Conservation (phyloP, 2,329 filamentous ascomycete species). For the Dothistroma septosporum region DNA sequence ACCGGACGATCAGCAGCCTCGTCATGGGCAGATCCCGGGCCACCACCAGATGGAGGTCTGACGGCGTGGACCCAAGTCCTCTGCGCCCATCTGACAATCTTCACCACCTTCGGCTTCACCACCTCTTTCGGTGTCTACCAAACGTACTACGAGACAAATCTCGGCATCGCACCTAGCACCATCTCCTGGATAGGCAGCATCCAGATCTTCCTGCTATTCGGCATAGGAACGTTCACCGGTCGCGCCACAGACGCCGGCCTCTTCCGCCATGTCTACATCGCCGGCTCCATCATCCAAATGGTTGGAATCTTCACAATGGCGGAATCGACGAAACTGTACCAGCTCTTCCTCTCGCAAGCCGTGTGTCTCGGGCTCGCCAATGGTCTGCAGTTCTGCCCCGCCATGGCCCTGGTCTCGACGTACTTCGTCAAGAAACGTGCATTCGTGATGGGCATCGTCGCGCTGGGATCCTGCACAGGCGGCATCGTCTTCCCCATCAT, state of each 20-base stretch:
- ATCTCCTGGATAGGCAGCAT: slow-evolving; percentile 54
- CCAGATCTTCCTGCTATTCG: slow-evolving; percentile 51
- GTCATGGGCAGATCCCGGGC: slow-evolving; percentile 33
- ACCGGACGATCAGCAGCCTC: slow-evolving; percentile 27
- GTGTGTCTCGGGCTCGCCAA: slow-evolving; percentile 53
- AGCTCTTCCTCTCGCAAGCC: slow-evolving; percentile 52
- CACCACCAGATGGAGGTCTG: slow-evolving; percentile 42
- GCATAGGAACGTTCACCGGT: slow-evolving; percentile 50
- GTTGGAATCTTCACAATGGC: slow-evolving; percentile 53
- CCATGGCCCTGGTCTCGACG: slow-evolving; percentile 61
- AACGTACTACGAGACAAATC: slow-evolving; percentile 41
- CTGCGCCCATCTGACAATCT: slow-evolving; percentile 31
- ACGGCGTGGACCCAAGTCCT: slow-evolving; percentile 34
- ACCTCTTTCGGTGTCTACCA: slow-evolving; percentile 40
- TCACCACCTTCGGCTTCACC: slow-evolving; percentile 32
- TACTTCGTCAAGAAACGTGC: slow-evolving; percentile 58
- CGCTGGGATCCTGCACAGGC: slow-evolving; percentile 56
- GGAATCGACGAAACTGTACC: slow-evolving; percentile 49
- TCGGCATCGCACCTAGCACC: slow-evolving; percentile 38
- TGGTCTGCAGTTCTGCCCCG: slow-evolving; percentile 61
- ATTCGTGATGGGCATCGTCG: slow-evolving; percentile 57
- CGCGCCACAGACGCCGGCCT: slow-evolving; percentile 52
- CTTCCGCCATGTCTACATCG: slow-evolving; percentile 43
- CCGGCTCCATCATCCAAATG: slow-evolving; percentile 44
- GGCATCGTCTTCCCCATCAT: slow-evolving; percentile 53